Evolutionary conservation across 148 eudicot genomes (phyloP).

Genomic region (Rhododendron vialii): DNA sequence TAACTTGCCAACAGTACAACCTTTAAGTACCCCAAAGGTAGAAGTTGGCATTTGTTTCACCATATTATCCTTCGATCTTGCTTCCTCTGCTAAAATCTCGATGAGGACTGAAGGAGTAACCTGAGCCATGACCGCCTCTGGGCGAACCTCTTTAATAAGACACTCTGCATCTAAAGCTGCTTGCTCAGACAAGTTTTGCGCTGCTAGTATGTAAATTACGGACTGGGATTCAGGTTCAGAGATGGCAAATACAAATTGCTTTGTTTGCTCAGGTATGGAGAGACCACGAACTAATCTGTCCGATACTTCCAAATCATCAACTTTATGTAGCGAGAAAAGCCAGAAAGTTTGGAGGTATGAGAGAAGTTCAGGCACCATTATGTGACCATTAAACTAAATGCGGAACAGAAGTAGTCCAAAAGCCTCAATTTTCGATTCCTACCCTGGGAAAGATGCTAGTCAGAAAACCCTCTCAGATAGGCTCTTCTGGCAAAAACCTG

Average conservation of each 20-base stretch:
- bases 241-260: not conserved
- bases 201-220: not conserved
- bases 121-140: not conserved
- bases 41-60: not conserved
- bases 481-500: not conserved
- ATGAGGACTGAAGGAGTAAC: not conserved
- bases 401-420: not conserved
- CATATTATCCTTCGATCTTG: not conserved
- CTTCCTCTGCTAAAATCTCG: not conserved
- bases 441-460: not conserved
- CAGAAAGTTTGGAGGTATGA: constrained; percentile 2
- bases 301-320: not conserved
- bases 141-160: constrained; percentile 1
- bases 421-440: not conserved
- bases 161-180: not conserved
- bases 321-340: not conserved
- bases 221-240: constrained; percentile 1
- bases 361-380: not conserved
- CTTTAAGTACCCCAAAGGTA: not conserved
- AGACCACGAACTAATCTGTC: not conserved
- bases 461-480: not conserved
- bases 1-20: not conserved
- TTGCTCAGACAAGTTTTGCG: not conserved
- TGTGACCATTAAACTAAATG: not conserved
- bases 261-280: not conserved